phyloP scores from a whole-genome alignment of 2,329 filamentous ascomycete species.

The Emydomyces testavorans region DNA sequence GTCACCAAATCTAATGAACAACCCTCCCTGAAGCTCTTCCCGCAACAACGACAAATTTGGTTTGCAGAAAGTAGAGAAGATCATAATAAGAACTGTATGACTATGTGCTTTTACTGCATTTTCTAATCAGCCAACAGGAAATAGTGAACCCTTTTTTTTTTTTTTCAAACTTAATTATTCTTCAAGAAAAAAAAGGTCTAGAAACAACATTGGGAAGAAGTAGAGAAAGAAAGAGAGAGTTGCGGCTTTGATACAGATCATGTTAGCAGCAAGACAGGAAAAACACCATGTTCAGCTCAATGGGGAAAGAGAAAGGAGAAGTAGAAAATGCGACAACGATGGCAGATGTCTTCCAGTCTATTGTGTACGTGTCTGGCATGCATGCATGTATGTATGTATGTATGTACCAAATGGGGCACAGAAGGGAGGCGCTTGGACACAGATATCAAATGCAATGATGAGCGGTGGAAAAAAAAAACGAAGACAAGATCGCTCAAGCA shows the following conservation, averaged over 20 bases:
- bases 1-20: too few species aligned
- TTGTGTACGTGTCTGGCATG: slow-evolving; percentile 2
- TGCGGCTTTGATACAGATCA: background rate
- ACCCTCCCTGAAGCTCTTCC: too few species aligned
- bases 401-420: background rate
- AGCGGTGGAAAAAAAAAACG: background rate
- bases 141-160: too few species aligned
- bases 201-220: slow-evolving; percentile 2
- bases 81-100: too few species aligned
- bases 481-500: background rate
- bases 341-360: background rate
- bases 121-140: too few species aligned
- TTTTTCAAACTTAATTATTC: slow-evolving; percentile 25
- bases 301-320: background rate
- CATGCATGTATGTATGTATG: background rate
- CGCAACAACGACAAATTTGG: too few species aligned
- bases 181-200: slow-evolving; percentile 10
- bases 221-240: background rate
- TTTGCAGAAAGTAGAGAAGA: too few species aligned
- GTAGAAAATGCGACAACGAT: background rate
- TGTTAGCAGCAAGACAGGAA: background rate
- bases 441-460: slow-evolving; percentile 7
- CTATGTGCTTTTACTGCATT: too few species aligned
- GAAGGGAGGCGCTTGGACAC: background rate
- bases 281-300: background rate